Evolutionary conservation across 2,329 filamentous ascomycete genomes (phyloP).

Genomic region (Fusarium decemcellulare): DNA sequence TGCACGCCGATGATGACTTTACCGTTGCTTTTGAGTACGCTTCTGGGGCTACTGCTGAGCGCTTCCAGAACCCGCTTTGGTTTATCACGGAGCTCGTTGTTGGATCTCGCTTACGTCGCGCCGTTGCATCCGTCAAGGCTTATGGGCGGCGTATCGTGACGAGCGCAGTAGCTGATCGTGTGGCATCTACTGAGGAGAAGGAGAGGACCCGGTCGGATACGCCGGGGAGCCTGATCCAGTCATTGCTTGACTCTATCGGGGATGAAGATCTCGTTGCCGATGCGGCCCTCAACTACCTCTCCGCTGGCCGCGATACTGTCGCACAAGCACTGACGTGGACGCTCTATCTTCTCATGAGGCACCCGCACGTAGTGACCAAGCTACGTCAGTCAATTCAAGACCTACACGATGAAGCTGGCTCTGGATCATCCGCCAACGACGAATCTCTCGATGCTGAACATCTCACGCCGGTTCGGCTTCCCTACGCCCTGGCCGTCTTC

Average conservation of each 20-base stretch:
- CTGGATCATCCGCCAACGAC: background rate
- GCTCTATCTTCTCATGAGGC: slow-evolving; percentile 71
- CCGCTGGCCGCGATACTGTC: slow-evolving; percentile 75
- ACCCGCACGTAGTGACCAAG: slow-evolving; percentile 57
- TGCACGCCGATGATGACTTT: slow-evolving; percentile 73
- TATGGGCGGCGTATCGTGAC: slow-evolving; percentile 72
- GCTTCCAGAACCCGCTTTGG: slow-evolving; percentile 78
- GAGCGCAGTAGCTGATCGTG: slow-evolving; percentile 61
- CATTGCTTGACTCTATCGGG: slow-evolving; percentile 69
- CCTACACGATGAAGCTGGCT: slow-evolving; percentile 11
- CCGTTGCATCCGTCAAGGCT: slow-evolving; percentile 64
- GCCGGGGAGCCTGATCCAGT: slow-evolving; percentile 72
- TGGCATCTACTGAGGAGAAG: slow-evolving; percentile 9
- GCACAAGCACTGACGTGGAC: slow-evolving; percentile 77
- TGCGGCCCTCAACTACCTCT: slow-evolving; percentile 76
- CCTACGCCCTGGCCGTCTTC: slow-evolving; percentile 73
- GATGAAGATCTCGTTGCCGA: slow-evolving; percentile 71
- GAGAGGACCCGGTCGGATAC: slow-evolving; percentile 43
- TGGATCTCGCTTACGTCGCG: slow-evolving; percentile 60
- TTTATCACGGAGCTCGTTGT: slow-evolving; percentile 69
- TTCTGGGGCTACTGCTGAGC: slow-evolving; percentile 70
- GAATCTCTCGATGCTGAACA: slow-evolving; percentile 40
- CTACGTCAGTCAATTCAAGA: slow-evolving; percentile 60
- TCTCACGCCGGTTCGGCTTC: slow-evolving; percentile 61
- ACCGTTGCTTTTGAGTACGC: slow-evolving; percentile 73